These are phyloP conservation scores for Pichia cactophila DNA, from an alignment of 1,139 yeast species.

Conservation along the genomic window DNA sequence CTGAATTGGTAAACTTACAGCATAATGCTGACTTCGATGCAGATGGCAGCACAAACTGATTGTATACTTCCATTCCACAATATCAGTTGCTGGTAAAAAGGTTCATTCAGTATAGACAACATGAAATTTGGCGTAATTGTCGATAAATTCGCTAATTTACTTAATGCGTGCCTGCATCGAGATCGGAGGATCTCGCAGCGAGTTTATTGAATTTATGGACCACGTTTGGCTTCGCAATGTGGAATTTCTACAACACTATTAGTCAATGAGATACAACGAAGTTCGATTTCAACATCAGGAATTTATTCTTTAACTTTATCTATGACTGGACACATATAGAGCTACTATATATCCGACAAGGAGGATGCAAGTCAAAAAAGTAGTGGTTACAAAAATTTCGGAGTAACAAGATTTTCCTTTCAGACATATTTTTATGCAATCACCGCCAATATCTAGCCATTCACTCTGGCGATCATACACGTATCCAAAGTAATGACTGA, in stretches of 20 bases:
- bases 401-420: conserved; percentile 36
- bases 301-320: neutral
- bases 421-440: conserved; percentile 28
- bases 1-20: conserved; percentile 52
- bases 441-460: conserved; percentile 24
- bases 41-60: conserved; percentile 74
- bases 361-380: conserved; percentile 26
- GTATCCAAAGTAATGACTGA: conserved; percentile 37
- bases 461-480: conserved; percentile 34
- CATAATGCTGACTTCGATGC: conserved; percentile 57
- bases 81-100: too few species aligned
- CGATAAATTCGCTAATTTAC: too few species aligned
- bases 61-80: conserved; percentile 68
- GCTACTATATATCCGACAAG: conserved; percentile 3
- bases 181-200: too few species aligned
- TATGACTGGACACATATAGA: neutral
- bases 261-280: too few species aligned
- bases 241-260: too few species aligned
- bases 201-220: too few species aligned
- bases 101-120: neutral
- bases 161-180: too few species aligned
- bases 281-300: too few species aligned
- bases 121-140: too few species aligned
- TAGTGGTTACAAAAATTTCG: conserved; percentile 33
- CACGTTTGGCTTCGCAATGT: too few species aligned